These are phyloP conservation scores for Emmonsia crescens DNA, from an alignment of 2,329 filamentous ascomycete genomes.

Conservation along the genomic window DNA sequence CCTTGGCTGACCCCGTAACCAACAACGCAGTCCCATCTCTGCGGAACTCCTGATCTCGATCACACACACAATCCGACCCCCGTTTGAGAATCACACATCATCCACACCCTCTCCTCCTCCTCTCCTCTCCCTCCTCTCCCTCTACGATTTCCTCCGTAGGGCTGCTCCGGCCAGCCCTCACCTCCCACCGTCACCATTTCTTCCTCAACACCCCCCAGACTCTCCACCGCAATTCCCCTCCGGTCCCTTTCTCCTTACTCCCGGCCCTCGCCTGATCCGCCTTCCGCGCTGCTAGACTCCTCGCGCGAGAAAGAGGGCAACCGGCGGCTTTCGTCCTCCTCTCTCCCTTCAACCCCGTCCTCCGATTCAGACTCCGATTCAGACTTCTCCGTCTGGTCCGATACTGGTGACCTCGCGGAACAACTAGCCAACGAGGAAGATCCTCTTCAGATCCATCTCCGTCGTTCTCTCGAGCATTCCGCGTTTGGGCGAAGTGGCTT, in stretches of 20 bases:
- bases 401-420: slow-evolving; percentile 90
- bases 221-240: slow-evolving; percentile 73
- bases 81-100: neutral
- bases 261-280: slow-evolving; percentile 26
- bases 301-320: slow-evolving; percentile 40
- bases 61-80: neutral
- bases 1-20: neutral
- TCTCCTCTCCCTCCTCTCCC: slow-evolving; percentile 5
- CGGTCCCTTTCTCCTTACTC: slow-evolving; percentile 49
- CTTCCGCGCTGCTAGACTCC: slow-evolving; percentile 29
- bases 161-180: slow-evolving; percentile 68
- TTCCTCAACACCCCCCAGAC: slow-evolving; percentile 52
- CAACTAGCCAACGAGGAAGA: slow-evolving; percentile 77
- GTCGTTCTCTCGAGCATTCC: slow-evolving; percentile 53
- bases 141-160: slow-evolving; percentile 25
- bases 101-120: neutral
- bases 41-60: neutral
- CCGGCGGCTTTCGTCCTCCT: slow-evolving; percentile 42
- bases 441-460: slow-evolving; percentile 61
- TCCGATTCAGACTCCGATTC: slow-evolving; percentile 33
- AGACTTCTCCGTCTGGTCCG: slow-evolving; percentile 76
- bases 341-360: slow-evolving; percentile 36
- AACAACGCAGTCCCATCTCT: neutral
- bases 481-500: slow-evolving; percentile 35
- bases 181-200: slow-evolving; percentile 70